Conservation (phyloP, 2,329 filamentous ascomycete species). For the Penicillium sp. region DNA sequence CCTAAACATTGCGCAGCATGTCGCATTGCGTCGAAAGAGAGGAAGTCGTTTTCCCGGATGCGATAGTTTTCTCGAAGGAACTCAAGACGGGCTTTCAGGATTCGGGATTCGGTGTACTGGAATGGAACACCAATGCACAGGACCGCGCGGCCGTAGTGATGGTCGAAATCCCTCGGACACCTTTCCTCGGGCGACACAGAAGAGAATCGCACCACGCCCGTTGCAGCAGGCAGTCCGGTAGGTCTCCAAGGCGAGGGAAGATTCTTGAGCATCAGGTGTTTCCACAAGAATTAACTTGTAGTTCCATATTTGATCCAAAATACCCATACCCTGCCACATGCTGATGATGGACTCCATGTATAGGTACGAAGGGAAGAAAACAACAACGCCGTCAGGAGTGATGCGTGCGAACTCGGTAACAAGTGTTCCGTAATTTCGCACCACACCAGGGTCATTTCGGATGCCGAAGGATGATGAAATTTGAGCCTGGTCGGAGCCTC, state of each 20-base stretch:
- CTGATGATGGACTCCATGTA: constrained; percentile 99
- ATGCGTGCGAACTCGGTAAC: constrained; percentile 93
- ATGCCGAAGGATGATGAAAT: constrained; percentile 94
- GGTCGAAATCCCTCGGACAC: constrained; percentile 98
- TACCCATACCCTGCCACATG: constrained; percentile 99
- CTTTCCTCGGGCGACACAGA: constrained; percentile 94
- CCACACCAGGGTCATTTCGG: constrained; percentile 91
- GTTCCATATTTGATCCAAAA: constrained; percentile 96
- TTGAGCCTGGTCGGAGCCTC: constrained; percentile 87
- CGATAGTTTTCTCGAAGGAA: constrained; percentile 96
- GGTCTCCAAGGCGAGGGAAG: constrained; percentile 87
- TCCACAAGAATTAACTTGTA: constrained; percentile 98
- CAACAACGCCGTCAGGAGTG: constrained; percentile 95
- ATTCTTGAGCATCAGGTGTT: constrained; percentile 95
- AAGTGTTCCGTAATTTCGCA: constrained; percentile 90
- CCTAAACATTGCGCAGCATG: constrained; percentile 95
- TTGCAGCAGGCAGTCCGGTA: constrained; percentile 98
- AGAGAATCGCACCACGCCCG: constrained; percentile 82
- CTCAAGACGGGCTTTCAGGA: constrained; percentile 89
- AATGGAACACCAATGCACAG: constrained; percentile 95
- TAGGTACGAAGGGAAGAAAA: constrained; percentile 96
- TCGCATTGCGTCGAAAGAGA: constrained; percentile 99
- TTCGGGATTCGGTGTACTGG: constrained; percentile 96
- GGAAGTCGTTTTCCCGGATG: constrained; percentile 93
- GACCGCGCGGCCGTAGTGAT: constrained; percentile 94